Base-by-base conservation (phyloP, 2,329 filamentous ascomycete species). In the Aureobasidium sp. region DNA sequence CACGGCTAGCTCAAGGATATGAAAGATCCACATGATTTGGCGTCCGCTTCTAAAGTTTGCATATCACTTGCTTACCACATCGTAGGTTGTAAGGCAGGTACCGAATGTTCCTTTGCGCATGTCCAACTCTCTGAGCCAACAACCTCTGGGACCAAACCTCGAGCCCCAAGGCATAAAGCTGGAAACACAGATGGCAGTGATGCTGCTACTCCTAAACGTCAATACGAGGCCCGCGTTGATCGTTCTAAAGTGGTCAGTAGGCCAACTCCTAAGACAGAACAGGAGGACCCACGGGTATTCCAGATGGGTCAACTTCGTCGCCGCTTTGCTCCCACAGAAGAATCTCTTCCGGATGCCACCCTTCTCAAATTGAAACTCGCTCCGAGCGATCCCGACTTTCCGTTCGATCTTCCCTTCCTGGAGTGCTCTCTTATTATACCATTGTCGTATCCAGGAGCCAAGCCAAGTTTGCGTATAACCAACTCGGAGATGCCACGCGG, bases 351-450 rank as follows among this genome's bases (percentile, higher is more conserved):
- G 64, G 80, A 82, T 53, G 79, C 78, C 3, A 84, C 83, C 0
- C 79, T 82, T 17, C 74, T 92, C 42, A 75, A 78, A 11, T 89
- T 93, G 73, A 83, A 79, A 57, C 75, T 94, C 64, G 76, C 75
- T 14, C 90, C 90, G 5, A 91, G 89, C 6, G 90, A 94, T 70
- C 90, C 90, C 0, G 90, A 94, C 70, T 93, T 94, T 68, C 88
- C 90, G 0, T 93, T 90, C 72, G 88, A 91, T 64, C 78, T 93
- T 70, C 81, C 85, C 29, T 78, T 82, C 42, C 77, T 94, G 36
- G 80, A 88, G 44, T 92, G 88, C 71, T 79, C 84, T 47, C 75
- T 94, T 41, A 80, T 78, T 56, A 79, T 94, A 22, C 89, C 90
- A 1, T 71, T 70, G 11, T 74, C 74, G 20, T 93, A 89, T 72